phyloP scores from a whole-genome alignment of 352 stramenopile genomes.

The Achlya hypogyna region DNA sequence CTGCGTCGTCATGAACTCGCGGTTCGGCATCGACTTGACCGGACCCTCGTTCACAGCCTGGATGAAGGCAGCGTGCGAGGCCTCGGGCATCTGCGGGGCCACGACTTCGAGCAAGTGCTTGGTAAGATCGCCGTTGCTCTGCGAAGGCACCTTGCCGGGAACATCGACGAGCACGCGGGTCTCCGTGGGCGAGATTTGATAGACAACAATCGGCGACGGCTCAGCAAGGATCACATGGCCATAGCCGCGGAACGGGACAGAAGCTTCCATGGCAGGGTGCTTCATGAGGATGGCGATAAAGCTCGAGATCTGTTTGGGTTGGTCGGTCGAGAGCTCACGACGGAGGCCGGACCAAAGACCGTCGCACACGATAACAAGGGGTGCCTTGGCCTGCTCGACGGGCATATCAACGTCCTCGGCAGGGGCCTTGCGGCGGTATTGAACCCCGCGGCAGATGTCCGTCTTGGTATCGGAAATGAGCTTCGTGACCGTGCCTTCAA shows the following conservation, averaged over 20 bases:
- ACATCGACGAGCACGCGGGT: slow-evolving; percentile 39
- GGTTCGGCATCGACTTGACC: slow-evolving; percentile 40
- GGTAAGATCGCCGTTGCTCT: slow-evolving; percentile 21
- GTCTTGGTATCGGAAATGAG: slow-evolving; percentile 3
- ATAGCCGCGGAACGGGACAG: slow-evolving; percentile 30
- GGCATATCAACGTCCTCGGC: slow-evolving; percentile 18
- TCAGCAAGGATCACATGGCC: slow-evolving; percentile 38
- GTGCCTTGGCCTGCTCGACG: slow-evolving; percentile 18
- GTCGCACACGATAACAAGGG: slow-evolving; percentile 31
- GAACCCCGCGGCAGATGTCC: slow-evolving; percentile 10
- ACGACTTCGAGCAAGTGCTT: slow-evolving; percentile 25
- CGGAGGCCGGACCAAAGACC: slow-evolving; percentile 30
- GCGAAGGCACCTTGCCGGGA: slow-evolving; percentile 25
- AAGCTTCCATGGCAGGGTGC: slow-evolving; percentile 26
- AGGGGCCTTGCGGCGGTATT: slow-evolving; percentile 10
- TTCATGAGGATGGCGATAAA: slow-evolving; percentile 35
- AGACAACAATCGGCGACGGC: slow-evolving; percentile 23
- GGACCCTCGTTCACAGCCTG: slow-evolving; percentile 24
- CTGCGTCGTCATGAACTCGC: slow-evolving; percentile 25
- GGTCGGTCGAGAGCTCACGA: slow-evolving; percentile 21
- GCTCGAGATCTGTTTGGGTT: slow-evolving; percentile 27
- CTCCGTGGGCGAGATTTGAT: slow-evolving; percentile 34
- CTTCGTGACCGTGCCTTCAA: slow-evolving; percentile 28
- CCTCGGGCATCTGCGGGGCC: slow-evolving; percentile 27
- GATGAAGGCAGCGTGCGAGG: slow-evolving; percentile 25